Evolutionary conservation across 2,329 filamentous ascomycete genomes (phyloP), one percentile per base, ranked within the genome.

Genomic region (Aureobasidium subglaciale): DNA sequence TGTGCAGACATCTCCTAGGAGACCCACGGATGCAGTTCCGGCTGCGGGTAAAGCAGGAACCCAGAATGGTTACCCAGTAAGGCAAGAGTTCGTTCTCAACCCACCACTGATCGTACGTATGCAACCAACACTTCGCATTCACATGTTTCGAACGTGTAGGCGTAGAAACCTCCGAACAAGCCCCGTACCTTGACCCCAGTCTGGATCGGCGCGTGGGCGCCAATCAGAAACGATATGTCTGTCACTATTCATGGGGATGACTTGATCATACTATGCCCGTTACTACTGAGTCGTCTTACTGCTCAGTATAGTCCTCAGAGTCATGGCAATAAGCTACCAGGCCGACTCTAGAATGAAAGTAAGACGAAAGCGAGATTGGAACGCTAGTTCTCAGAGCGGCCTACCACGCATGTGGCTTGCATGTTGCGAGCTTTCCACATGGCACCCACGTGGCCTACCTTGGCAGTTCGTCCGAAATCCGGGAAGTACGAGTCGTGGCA

Each of bases 381-480:
- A 40, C 46, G 16, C 24, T 30, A 27, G 24, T 24, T 20, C 35
- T 41, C 25, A 8, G 32, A 52, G n/a, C 16, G 25, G 35, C 13
- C 35, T 11, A 24, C 15, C 35, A 52, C 48, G 48, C 48, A 52
- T 52, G 48, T 52, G 48, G 48, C 48, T 52, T 52, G 35, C 25
- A 52, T 38, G 29, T 16, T 3, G 15, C 5, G 15, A 16, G 16
- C 6, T 27, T 29, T 29, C 48, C 48, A 41, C 48, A 35, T 52
- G 48, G 48, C 35, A 9, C 4, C 34, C 34, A 24, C 34, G 46
- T 50, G 46, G 46, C 6, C 16, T 18, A 16, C 34, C 43, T 40
- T 40, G 35, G 34, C 35, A 22, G 48, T 52, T 52, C 35, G 35
- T 52, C 34, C 46, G 43, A 35, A 7, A 11, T 22, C 16, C 43